Evolutionary conservation across 2,329 filamentous ascomycete species (phyloP).

Genomic region (Exserohilum rostratum): DNA sequence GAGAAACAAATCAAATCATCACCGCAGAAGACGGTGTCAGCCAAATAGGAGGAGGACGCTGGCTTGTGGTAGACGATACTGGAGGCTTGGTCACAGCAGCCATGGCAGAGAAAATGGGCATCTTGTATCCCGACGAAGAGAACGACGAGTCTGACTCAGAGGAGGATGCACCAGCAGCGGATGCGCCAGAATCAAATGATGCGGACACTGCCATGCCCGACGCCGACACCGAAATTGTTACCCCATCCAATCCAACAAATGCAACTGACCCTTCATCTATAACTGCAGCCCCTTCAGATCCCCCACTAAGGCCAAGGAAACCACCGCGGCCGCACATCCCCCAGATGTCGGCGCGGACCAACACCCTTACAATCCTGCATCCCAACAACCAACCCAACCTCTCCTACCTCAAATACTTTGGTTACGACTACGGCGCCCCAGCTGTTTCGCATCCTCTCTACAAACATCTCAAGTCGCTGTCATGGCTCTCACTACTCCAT

Average conservation of each 20-base stretch:
- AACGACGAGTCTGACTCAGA: slow-evolving; percentile 33
- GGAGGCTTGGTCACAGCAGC: slow-evolving; percentile 81
- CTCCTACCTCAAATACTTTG: slow-evolving; percentile 85
- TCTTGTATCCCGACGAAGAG: slow-evolving; percentile 64
- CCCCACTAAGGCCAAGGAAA: slow-evolving; percentile 30
- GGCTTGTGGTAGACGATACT: slow-evolving; percentile 86
- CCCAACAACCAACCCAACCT: slow-evolving; percentile 86
- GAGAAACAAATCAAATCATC: slow-evolving; percentile 49
- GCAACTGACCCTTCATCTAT: slow-evolving; percentile 1
- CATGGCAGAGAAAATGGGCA: slow-evolving; percentile 86
- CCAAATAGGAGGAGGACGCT: slow-evolving; percentile 63
- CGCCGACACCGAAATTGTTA: slow-evolving; percentile 21
- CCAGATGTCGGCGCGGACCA: slow-evolving; percentile 70
- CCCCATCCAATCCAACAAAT: slow-evolving; percentile 12
- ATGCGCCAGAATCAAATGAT: not conserved
- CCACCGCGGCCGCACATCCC: slow-evolving; percentile 45
- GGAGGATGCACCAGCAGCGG: not conserved
- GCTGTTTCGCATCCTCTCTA: slow-evolving; percentile 75
- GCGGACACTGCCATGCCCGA: slow-evolving; percentile 9
- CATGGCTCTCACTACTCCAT: slow-evolving; percentile 88
- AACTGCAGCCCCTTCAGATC: slow-evolving; percentile 23
- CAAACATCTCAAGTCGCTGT: slow-evolving; percentile 79
- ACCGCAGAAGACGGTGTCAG: slow-evolving; percentile 41
- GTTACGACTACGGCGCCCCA: slow-evolving; percentile 73
- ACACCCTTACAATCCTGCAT: slow-evolving; percentile 82